phyloP scores from a whole-genome alignment of 148 eudicot species.

The Gaultheria prostrata region DNA sequence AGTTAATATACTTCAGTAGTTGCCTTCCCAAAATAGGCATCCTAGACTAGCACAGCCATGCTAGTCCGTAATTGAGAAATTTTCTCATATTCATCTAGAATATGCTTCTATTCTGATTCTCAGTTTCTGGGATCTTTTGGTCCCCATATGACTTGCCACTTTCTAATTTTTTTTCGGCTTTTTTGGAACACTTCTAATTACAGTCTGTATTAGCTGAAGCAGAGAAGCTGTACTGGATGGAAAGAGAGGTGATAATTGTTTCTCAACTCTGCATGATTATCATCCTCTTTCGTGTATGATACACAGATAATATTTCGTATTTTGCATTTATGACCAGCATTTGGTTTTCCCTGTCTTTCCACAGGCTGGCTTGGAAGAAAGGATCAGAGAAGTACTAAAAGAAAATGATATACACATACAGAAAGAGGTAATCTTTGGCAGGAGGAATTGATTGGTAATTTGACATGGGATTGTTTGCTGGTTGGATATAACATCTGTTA shows the following conservation, averaged over 20 bases:
- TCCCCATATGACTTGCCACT: not conserved
- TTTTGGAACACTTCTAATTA: conserved; percentile 17
- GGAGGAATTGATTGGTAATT: not conserved
- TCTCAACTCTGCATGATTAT: not conserved
- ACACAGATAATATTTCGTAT: not conserved
- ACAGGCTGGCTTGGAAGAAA: conserved; percentile 5
- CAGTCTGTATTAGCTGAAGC: conserved; percentile 36
- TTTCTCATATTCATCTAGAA: not conserved
- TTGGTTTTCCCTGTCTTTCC: not conserved
- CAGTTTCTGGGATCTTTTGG: not conserved
- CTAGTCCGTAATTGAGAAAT: not conserved
- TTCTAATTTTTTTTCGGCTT: not conserved
- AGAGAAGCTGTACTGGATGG: conserved; percentile 40
- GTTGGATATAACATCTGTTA: not conserved
- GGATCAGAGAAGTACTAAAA: not conserved
- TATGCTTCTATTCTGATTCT: not conserved
- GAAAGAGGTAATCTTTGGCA: conserved; percentile 2
- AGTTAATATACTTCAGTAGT: not conserved
- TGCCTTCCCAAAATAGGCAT: not conserved
- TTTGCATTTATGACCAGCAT: not conserved
- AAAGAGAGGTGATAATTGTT: conserved; percentile 38
- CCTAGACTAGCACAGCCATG: not conserved
- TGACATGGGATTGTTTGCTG: not conserved
- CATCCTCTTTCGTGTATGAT: not conserved
- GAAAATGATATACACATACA: not conserved